Evolutionary conservation across 345 rosid genomes (phyloP).

Genomic region (Pseudoturritis turrita): DNA sequence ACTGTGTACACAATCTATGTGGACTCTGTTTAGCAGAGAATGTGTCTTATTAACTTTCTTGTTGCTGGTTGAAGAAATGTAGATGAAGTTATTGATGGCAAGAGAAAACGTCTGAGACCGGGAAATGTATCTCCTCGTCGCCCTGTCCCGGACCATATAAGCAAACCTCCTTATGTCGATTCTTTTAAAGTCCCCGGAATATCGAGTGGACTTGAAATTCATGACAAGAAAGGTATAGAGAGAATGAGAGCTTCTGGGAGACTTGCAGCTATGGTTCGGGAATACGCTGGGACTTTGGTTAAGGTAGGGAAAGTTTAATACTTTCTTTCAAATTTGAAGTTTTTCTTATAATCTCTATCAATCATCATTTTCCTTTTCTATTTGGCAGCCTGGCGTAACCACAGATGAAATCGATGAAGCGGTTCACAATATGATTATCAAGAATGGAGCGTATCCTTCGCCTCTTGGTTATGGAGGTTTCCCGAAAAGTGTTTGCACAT

Average conservation of each 20-base stretch:
- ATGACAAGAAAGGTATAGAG: constrained; percentile 68
- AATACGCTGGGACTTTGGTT: constrained; percentile 76
- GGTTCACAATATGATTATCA: constrained; percentile 87
- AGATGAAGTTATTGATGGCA: constrained; percentile 43
- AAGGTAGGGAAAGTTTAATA: constrained; percentile 43
- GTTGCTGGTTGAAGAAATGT: constrained; percentile 32
- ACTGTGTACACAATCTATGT: neutral
- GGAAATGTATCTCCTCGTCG: constrained; percentile 71
- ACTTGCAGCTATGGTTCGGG: constrained; percentile 85
- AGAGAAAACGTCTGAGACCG: constrained; percentile 55
- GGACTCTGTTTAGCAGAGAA: neutral
- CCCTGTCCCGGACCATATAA: constrained; percentile 67
- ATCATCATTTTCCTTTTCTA: constrained; percentile 1
- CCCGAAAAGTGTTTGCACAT: constrained; percentile 97
- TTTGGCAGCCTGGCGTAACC: constrained; percentile 77
- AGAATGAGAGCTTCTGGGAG: constrained; percentile 86
- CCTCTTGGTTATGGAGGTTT: constrained; percentile 98
- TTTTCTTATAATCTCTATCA: neutral
- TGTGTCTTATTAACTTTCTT: neutral
- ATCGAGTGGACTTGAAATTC: constrained; percentile 68
- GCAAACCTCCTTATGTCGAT: constrained; percentile 65
- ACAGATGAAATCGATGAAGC: constrained; percentile 93
- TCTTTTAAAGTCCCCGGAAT: constrained; percentile 55
- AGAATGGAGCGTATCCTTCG: constrained; percentile 94
- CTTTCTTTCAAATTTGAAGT: neutral